phyloP scores from a whole-genome alignment of 169 alveolate genomes.

The Eimeria tenella region DNA sequence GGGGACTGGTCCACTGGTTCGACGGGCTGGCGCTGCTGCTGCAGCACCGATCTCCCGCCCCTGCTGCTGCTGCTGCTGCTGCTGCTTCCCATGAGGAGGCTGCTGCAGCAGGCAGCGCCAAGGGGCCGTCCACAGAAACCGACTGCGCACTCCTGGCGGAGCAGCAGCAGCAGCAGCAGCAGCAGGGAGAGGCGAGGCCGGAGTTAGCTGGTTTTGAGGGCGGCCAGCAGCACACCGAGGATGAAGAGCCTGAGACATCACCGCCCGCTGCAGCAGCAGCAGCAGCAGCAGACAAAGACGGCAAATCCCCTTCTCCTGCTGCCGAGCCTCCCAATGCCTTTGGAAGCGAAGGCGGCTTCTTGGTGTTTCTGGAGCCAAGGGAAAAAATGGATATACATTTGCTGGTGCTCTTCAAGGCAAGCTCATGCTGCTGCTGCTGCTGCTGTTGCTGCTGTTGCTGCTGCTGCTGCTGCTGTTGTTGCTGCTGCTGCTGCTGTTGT shows the following conservation, averaged over 20 bases:
- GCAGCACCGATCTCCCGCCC: background rate
- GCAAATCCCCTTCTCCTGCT: background rate
- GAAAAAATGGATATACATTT: slow-evolving; percentile 60
- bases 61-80: slow-evolving; percentile 33
- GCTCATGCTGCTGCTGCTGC: background rate
- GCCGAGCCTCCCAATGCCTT: background rate
- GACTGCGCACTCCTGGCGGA: background rate
- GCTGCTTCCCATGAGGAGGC: background rate
- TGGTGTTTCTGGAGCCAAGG: slow-evolving; percentile 69
- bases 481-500: background rate
- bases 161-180: slow-evolving; percentile 36
- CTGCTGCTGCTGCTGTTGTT: slow-evolving; percentile 19
- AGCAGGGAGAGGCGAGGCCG: background rate
- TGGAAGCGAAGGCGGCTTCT: slow-evolving; percentile 23
- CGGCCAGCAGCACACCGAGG: slow-evolving; percentile 30
- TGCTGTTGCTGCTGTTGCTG: background rate
- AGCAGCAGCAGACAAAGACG: background rate
- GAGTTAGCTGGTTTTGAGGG: background rate
- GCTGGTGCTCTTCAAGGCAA: slow-evolving; percentile 71
- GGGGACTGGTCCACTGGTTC: slow-evolving; percentile 76
- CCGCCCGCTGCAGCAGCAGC: background rate
- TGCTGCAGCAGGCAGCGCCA: background rate
- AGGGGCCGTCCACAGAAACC: slow-evolving; percentile 28
- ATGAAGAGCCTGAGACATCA: background rate
- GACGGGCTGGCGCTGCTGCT: slow-evolving; percentile 75